Base-by-base conservation (phyloP, 805 yeast genomes). In the Saturnispora quitensis region DNA sequence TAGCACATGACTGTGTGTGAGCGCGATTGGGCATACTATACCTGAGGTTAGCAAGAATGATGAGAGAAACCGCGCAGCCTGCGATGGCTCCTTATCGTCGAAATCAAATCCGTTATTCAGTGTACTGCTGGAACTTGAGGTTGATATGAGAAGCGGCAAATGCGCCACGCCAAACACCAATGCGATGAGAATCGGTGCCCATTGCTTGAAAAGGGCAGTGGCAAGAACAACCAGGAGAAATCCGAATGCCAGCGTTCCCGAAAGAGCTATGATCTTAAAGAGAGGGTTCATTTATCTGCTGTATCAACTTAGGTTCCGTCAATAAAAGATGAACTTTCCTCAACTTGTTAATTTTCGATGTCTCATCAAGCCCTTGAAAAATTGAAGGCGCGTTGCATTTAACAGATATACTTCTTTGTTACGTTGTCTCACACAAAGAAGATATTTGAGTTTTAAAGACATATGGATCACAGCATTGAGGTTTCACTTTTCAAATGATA, bases 151-250 rank as follows among this genome's bases (percentile, higher is more conserved):
- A 54, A 84, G 82, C 4, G 95, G 95, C 36, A 84, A 51, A 36
- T 89, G 90, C 3, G 93, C 90, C 40, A 82, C 54, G 40, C 80
- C 72, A 64, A 84, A 84, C 56, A 85, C 72, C 17, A 81, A 49
- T 4, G 70, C 80, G 28, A 86, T 88, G 38, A 84, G 75, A 53
- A 91, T 75, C 36, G 99, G 98, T 61, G 84, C 81, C 95, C 97
- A 93, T 66, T 89, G 89, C 46, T 87, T 86, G 70, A 80, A 88
- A 12, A 93, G 73, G 2, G 93, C 91, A 49, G 96, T 89, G 45
- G 96, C 89, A 34, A 93, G 73, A 25, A 91, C 86, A 43, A 90
- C 89, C 56, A 93, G 73, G 35, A 93, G 77, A 61, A 91, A 91
- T 5, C 99, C 99, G 58, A 89, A 76, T 1, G 98, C 93, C 31